Evolutionary conservation across 2,329 filamentous ascomycete species (phyloP), one percentile per base, ranked within the genome.

Genomic region (Paraphoma chrysanthemicola): DNA sequence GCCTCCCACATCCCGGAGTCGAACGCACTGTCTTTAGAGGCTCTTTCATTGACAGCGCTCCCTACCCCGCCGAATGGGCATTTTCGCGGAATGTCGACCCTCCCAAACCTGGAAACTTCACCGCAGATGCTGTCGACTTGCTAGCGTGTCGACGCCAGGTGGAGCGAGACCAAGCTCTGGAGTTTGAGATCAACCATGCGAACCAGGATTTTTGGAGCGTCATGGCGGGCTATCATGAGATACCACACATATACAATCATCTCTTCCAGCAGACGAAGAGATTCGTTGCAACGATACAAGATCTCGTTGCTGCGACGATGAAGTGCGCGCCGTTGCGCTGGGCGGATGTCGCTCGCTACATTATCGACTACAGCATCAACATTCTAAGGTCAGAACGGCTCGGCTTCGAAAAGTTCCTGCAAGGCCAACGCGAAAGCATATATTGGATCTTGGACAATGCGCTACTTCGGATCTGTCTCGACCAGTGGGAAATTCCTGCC

Each of bases 381-480:
- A 18, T 64, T 7, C 23, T 64, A 17, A 52, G 48, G 12, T 51
- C 56, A 12, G 18, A 53, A 3, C 28, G 31, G 16, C 23, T 63
- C 3, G 16, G 49, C 6, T 51, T 64, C 18, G 54, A 63, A 18
- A 31, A 45, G 1, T 61, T 64, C n/a, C 42, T 64, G 38, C 51
- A 53, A 28, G 56, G 60, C 23, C 60, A 63, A 44, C 51, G 60
- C 4, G 50, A 56, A 12, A 65, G 62, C 29, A 45, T 65, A 10
- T 65, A 63, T 47, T 59, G 54, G 56, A 57, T 62, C 0, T 38
- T 64, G 12, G 62, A 64, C 48, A 55, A 64, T 50, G 53, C 57
- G n/a, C 23, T 64, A 28, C 51, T 64, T 18, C 51, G 47, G 3
- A 57, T 65, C 14, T 60, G 53, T 29, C 9, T 62, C 12, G 57